phyloP scores from a whole-genome alignment of 2,329 filamentous ascomycete species.

The Whalleya microplaca region DNA sequence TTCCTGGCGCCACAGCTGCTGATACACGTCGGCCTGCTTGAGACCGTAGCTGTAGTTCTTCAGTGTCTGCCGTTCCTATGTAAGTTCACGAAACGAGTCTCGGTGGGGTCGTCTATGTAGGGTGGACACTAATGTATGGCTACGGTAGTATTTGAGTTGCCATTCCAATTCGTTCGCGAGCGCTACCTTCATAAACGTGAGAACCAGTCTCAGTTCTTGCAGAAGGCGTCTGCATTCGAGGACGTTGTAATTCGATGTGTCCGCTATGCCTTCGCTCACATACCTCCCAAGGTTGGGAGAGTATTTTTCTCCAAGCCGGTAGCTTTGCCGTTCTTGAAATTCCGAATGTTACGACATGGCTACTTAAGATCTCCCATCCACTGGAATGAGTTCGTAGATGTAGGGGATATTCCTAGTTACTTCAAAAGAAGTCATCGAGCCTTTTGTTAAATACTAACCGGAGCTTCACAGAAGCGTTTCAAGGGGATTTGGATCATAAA shows the following conservation, averaged over 20 bases:
- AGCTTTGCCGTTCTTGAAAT: constrained; percentile 73
- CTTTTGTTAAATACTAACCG: constrained; percentile 23
- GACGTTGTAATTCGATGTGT: constrained; percentile 78
- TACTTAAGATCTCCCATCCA: constrained; percentile 63
- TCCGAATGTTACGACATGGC: constrained; percentile 76
- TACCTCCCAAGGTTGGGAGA: constrained; percentile 69
- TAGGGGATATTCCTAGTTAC: constrained; percentile 35
- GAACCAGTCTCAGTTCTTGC: constrained; percentile 65
- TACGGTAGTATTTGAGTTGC: constrained; percentile 58
- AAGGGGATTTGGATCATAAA: constrained; percentile 72
- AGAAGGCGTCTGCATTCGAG: constrained; percentile 72
- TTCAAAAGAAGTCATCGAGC: neutral
- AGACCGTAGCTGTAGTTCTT: constrained; percentile 60
- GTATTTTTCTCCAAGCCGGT: constrained; percentile 80
- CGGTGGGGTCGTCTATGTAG: neutral
- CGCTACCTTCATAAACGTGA: constrained; percentile 52
- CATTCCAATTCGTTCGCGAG: constrained; percentile 61
- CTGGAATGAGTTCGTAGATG: constrained; percentile 61
- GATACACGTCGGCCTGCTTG: constrained; percentile 65
- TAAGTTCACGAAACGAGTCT: constrained; percentile 42
- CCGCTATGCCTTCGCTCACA: constrained; percentile 74
- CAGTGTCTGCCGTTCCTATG: constrained; percentile 71
- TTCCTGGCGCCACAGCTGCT: constrained; percentile 75
- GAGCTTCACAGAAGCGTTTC: constrained; percentile 48
- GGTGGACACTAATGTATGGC: constrained; percentile 1